Evolutionary conservation across 495 filamentous ascomycete species (phyloP), one percentile per base, ranked within the genome.

Genomic region (Neurospora discreta): DNA sequence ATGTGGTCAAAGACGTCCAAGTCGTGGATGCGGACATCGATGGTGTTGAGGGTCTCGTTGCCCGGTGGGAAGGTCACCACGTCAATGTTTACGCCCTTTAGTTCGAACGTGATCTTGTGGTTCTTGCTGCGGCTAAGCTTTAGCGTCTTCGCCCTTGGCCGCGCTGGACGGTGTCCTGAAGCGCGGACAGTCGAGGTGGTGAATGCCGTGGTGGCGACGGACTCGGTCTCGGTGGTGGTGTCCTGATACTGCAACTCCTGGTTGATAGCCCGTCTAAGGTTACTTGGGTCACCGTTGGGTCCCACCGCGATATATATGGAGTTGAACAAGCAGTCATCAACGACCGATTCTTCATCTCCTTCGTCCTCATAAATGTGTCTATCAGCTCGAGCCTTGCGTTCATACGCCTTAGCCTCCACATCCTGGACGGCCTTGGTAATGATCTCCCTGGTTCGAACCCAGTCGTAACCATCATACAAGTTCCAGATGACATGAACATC

Each of bases 401-500:
- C 92, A 23, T 90, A 88, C 16, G 92, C 94, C 75, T 90, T 92
- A 39, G 82, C 84, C 78, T 98, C 93, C 1, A 98, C 90, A 39
- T 95, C 89, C 72, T 94, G 87, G 7, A 98, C 93, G 16, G 92
- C 94, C 76, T 93, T 90, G 33, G 90, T 88, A 75, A 97, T 97
- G 5, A 90, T 89, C 72, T 97, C 93, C 68, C 94, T 84, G 0
- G 95, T 98, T 39, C 87, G 84, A 75, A 89, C 89, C 96, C 96
- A 99, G 80, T 99, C 96, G 78, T 97, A 99, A 7, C 96, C 96
- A 81, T 99, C 96, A 78, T 93, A 97, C 2, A 99, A 83, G 78
- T 99, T 97, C 96, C 96, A 99, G 73, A 98, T 97, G 67, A 97
- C 83, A 78, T 98, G 92, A 16, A 96, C 89, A 79, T 97, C 93